Base-by-base conservation (phyloP, 225 moss, liverwort and hornwort genomes). In the Lunularia cruciata region DNA sequence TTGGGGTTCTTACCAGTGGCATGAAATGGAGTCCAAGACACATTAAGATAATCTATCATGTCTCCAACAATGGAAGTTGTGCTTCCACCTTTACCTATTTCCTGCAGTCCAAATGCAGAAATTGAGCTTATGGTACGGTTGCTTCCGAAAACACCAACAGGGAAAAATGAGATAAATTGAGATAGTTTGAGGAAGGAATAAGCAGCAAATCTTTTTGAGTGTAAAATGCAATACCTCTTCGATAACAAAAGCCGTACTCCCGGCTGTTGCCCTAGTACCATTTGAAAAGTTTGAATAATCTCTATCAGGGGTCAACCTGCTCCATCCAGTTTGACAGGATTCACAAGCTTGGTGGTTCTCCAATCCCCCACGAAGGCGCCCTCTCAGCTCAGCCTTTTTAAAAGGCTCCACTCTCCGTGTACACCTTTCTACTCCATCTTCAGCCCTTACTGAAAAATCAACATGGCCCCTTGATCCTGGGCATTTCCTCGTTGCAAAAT, bases 21-120 rank as follows among this genome's bases (percentile, higher is more conserved):
- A 70, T 91, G 89, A 71, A 87, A 91, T 58, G 89, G 87, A 39
- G 89, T 91, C 91, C 89, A 91, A 45, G 91, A 91, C 64, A 81
- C 81, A 64, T 89, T 89, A 70, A 91, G 71, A 68, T 87, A 89
- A 38, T 77, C 71, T 57, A 91, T 74, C 85, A 91, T 72, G 60
- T 87, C 87, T 25, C 53, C 46, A 37, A 91, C 84, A 63, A 88
- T 86, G 12, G 90, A 84, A 23, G 35, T 35, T 28, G 51, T 12
- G 22, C 15, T 32, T 51, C 51, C 37, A 6, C 27, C 37, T 64
- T 25, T n/a, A 2, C 8, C 23, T 3, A 51, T 38, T n/a, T 58
- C 57, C 70, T 70, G 70, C 59, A 16, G 34, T 61, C 40, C 39
- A 0, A 25, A 1, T 34, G 10, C 37, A 37, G 23, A 22, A 11